phyloP scores from a whole-genome alignment of 768 basidiomycete genomes.

The Calocybe gangraenosa region DNA sequence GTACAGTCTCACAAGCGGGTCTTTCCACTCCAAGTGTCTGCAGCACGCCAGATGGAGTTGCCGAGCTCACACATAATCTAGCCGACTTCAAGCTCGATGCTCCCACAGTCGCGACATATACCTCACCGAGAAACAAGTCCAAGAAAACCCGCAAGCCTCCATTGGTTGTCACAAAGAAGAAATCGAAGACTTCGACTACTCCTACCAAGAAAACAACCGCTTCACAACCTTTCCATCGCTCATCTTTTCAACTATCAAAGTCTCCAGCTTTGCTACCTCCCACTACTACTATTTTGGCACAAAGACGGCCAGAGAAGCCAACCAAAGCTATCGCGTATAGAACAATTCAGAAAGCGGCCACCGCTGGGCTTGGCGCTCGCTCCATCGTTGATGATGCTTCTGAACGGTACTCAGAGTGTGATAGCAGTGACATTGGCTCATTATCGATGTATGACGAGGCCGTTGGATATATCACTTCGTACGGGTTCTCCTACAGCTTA shows the following conservation, averaged over 20 bases:
- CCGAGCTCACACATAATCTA: constrained; percentile 11
- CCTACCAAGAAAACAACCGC: constrained; percentile 6
- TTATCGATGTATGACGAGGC: constrained; percentile 54
- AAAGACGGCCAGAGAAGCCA: no score
- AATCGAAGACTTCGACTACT: constrained; percentile 5
- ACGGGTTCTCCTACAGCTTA: constrained; percentile 26
- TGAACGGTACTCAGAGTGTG: constrained; percentile 35
- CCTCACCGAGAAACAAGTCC: neutral
- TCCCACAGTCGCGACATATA: neutral
- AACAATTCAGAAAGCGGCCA: constrained; percentile 14
- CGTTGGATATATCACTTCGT: constrained; percentile 58
- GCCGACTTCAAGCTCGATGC: constrained; percentile 6
- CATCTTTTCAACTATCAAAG: no score
- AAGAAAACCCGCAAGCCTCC: neutral
- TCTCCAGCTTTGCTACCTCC: no score
- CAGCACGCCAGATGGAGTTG: constrained; percentile 6
- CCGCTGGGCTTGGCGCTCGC: constrained; percentile 28
- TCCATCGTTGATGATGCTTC: constrained; percentile 51
- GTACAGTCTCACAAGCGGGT: constrained; percentile 2
- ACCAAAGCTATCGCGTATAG: constrained; percentile 3
- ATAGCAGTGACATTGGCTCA: constrained; percentile 23
- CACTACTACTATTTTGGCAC: no score
- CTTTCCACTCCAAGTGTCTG: constrained; percentile 8
- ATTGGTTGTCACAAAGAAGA: constrained; percentile 2
- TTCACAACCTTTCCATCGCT: constrained; percentile 8